Evolutionary conservation across 495 filamentous ascomycete species (phyloP), one percentile per base, ranked within the genome.

Genomic region (Aspergillus homomorphus): DNA sequence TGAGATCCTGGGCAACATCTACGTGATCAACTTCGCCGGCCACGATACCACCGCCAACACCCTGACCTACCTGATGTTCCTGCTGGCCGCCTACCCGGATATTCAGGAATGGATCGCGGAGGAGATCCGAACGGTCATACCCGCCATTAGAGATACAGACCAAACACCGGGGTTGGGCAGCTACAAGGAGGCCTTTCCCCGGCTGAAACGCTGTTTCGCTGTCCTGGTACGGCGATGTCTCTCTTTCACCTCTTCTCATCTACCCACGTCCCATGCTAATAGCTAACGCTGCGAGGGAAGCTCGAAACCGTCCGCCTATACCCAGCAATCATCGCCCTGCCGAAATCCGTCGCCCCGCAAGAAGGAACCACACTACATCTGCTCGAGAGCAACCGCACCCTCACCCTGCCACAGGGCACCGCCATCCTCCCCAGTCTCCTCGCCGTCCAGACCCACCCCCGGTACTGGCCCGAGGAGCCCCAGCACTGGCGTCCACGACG

Each of bases 11-110:
- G 44, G 45, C 4, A 49, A 57, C 16, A 53, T 79, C 20, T 82
- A 81, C 46, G 87, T 84, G 58, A 86, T 89, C 61, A 76, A 72
- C 28, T 72, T 79, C 28, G 79, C 79, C 7, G 79, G 79, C 3
- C 70, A 79, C 38, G 79, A 80, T 33, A 80, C 79, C 1, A 78
- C 77, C 6, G 73, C 79, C 0, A 75, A 71, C 30, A 71, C 73
- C 0, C 53, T 82, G 24, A 67, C 70, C 5, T 80, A 66, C 57
- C 62, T 59, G 15, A 54, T 83, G 16, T 43, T 75, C 3, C 65
- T 76, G 3, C 61, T 82, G 7, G 76, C 73, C 9, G 54, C 69
- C 7, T 53, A 73, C 26, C 73, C 68, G 12, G 66, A 74, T 28
- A 60, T 67, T 1, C 79, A 82, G 60, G 67, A 69, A 8, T 77